Evolutionary conservation across 2,329 filamentous ascomycete genomes (phyloP).

Genomic region (Tolypocladium inflatum): DNA sequence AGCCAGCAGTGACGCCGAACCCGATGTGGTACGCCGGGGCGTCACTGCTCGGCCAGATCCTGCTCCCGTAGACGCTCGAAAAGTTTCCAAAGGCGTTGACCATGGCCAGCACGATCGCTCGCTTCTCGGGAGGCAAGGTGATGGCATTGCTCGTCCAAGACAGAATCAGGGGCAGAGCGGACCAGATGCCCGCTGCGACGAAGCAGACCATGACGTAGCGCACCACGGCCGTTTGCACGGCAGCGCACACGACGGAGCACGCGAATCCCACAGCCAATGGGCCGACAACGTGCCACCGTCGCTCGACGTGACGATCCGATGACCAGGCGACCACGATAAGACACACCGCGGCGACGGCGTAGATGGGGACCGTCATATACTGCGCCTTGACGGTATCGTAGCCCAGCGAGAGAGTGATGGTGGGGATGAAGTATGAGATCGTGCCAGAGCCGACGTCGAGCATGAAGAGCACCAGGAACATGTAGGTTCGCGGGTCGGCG

Average conservation of each 20-base stretch:
- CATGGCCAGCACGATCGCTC: constrained; percentile 20
- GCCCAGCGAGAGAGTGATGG: constrained; percentile 36
- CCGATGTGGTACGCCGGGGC: constrained; percentile 15
- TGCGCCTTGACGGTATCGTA: constrained; percentile 32
- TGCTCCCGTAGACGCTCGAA: constrained; percentile 19
- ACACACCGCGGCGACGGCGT: constrained; percentile 2
- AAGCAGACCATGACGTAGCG: constrained; percentile 16
- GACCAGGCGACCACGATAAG: constrained; percentile 13
- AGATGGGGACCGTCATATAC: constrained; percentile 32
- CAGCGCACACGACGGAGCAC: constrained; percentile 10
- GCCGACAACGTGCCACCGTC: constrained; percentile 11
- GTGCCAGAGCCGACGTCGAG: constrained; percentile 29
- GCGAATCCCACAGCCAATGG: constrained; percentile 11
- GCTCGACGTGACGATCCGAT: constrained; percentile 10
- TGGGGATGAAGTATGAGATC: constrained; percentile 45
- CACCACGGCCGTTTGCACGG: constrained; percentile 11
- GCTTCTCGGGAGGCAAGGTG: constrained; percentile 17
- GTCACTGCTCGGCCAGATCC: constrained; percentile 17
- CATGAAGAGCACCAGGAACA: constrained; percentile 5
- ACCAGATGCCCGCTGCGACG: constrained; percentile 3
- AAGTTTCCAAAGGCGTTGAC: constrained; percentile 21
- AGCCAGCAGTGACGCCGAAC: constrained; percentile 18
- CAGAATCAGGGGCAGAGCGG: constrained; percentile 7
- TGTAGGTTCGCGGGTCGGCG: constrained; percentile 3
- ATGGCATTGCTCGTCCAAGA: constrained; percentile 18